A percentile compares a stretch with the other conserved stretches of the same genome.
Evolutionary conservation across 305 asterid genomes (phyloP).

Genomic region (Lippia alba): DNA sequence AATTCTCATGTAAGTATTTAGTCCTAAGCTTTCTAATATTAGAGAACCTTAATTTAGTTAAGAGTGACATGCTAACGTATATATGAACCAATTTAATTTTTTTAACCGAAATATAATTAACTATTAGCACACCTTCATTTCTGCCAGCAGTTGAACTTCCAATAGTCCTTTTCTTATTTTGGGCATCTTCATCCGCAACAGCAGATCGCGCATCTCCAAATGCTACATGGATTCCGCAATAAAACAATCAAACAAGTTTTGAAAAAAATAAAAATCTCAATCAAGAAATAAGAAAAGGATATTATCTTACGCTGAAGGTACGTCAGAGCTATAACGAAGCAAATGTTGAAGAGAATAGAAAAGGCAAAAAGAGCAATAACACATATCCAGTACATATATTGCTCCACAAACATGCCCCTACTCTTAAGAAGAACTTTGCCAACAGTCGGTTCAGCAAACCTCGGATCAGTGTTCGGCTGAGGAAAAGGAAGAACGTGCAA

Average conservation of each 20-base stretch:
- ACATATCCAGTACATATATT: conserved; percentile 83
- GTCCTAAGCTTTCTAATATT: too few relatives aligned
- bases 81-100: background rate
- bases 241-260: conserved; percentile 32
- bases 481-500: conserved; percentile 21
- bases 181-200: conserved; percentile 44
- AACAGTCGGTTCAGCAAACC: conserved; percentile 68
- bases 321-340: conserved; percentile 67
- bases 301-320: conserved; percentile 71
- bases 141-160: conserved; percentile 32
- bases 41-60: too few relatives aligned
- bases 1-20: too few relatives aligned
- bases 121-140: conserved; percentile 43
- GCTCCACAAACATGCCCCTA: conserved; percentile 85
- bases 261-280: conserved; percentile 16
- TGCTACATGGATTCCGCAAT: conserved; percentile 51
- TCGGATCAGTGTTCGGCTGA: conserved; percentile 65
- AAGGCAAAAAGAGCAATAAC: conserved; percentile 78
- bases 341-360: conserved; percentile 77
- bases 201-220: conserved; percentile 71
- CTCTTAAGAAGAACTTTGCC: conserved; percentile 83
- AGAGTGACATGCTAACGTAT: too few relatives aligned
- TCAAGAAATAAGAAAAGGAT: conserved; percentile 17
- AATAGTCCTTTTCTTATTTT: conserved; percentile 38
- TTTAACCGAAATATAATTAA: background rate